phyloP scores from a whole-genome alignment of 176 grass and related monocot genomes.

The barley (Hordeum vulgare) region DNA sequence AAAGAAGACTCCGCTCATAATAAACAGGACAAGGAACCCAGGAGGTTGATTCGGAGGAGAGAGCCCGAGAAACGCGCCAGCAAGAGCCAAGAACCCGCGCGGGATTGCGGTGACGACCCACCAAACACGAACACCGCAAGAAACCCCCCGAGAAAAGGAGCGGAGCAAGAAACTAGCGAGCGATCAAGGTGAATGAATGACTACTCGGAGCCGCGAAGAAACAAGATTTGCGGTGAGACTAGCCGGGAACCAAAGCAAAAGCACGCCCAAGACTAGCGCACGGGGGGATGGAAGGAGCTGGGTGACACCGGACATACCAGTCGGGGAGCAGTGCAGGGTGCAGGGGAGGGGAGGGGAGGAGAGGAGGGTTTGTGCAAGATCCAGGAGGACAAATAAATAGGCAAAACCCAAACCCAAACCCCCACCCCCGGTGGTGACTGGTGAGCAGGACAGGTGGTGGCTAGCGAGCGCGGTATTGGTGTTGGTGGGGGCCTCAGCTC shows the following conservation, averaged over 20 bases:
- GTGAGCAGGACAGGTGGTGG: background rate
- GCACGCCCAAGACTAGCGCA: background rate
- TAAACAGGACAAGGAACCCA: background rate
- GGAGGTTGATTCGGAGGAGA: background rate
- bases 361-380: constrained; percentile 3
- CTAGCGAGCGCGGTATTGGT: background rate
- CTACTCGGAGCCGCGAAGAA: background rate
- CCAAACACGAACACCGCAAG: background rate
- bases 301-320: constrained; percentile 21
- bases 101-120: constrained; percentile 18
- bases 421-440: background rate
- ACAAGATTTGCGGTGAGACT: background rate
- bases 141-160: background rate
- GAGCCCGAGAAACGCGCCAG: constrained; percentile 18
- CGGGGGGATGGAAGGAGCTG: background rate
- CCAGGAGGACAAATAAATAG: constrained; percentile 42
- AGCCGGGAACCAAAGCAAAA: constrained; percentile 7
- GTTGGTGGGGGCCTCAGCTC: background rate
- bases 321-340: background rate
- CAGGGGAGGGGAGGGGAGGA: background rate
- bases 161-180: background rate
- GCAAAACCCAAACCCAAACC: background rate
- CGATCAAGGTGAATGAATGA: background rate
- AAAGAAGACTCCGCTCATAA: background rate
- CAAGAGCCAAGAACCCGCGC: background rate